These are phyloP conservation scores for Dissophora ornata DNA, from an alignment of 192 early-diverging fungal genomes.

Conservation along the genomic window DNA sequence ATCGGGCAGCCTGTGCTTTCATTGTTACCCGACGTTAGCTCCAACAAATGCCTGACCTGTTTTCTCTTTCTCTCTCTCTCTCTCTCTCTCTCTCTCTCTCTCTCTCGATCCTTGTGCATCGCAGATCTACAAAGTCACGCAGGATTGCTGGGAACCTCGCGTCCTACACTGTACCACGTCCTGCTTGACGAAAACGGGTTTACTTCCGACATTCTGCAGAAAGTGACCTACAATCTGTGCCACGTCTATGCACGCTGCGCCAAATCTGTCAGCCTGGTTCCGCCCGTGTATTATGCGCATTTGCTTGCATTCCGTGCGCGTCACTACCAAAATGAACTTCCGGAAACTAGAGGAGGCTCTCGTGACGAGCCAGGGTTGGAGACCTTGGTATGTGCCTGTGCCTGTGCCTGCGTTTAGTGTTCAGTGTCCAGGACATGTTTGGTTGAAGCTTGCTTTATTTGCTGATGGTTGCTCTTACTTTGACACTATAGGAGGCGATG, in stretches of 20 bases:
- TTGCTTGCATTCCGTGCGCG: conserved; percentile 54
- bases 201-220: conserved; percentile 76
- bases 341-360: too few species aligned
- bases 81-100: too few species aligned
- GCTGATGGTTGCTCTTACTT: neutral
- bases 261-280: conserved; percentile 79
- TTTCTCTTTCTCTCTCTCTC: neutral
- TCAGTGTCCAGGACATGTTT: neutral
- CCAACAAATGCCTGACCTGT: too few species aligned
- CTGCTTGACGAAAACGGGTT: conserved; percentile 85
- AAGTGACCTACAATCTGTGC: conserved; percentile 87
- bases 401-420: neutral
- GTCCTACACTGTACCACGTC: conserved; percentile 91
- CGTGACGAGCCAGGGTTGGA: too few species aligned
- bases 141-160: conserved; percentile 90
- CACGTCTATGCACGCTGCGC: conserved; percentile 89
- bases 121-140: conserved; percentile 82
- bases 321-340: conserved; percentile 35
- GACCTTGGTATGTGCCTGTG: conserved; percentile 5
- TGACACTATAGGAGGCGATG: neutral
- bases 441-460: neutral
- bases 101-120: neutral
- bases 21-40: too few species aligned
- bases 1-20: too few species aligned
- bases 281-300: conserved; percentile 58